Evolutionary conservation across 345 rosid genomes (phyloP).

Genomic region (Excoecaria cochinchinensis): DNA sequence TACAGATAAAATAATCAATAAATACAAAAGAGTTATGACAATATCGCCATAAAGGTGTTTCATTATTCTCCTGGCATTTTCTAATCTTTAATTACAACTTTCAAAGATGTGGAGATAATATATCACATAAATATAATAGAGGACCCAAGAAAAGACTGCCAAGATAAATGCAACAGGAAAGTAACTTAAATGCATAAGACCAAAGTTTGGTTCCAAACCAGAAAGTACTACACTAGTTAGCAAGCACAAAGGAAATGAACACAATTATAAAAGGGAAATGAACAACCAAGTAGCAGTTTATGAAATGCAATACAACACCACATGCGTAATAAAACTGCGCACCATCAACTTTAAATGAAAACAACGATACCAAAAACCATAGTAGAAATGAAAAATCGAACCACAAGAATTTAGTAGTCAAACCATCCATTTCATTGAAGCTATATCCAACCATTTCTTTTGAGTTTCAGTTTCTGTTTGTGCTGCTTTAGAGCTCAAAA

Average conservation of each 20-base stretch:
- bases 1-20: background rate
- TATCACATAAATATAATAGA: background rate
- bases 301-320: background rate
- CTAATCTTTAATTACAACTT: too few species aligned
- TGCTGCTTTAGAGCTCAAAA: background rate
- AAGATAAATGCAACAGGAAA: background rate
- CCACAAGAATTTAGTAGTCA: background rate
- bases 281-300: background rate
- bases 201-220: background rate
- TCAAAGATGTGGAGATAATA: too few species aligned
- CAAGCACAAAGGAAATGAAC: constrained; percentile 7
- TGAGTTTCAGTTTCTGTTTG: background rate
- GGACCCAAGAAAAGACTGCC: constrained; percentile 2
- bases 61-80: too few species aligned
- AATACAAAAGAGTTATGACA: background rate
- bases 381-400: background rate
- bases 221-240: background rate
- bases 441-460: background rate
- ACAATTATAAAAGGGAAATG: constrained; percentile 5
- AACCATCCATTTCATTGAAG: background rate
- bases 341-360: background rate
- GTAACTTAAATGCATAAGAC: background rate
- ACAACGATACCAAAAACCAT: background rate
- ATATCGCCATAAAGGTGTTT: too few species aligned
- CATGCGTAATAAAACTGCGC: too few species aligned